Evolutionary conservation across 2,329 filamentous ascomycete genomes (phyloP).

Genomic region (Thelonectria rubi): DNA sequence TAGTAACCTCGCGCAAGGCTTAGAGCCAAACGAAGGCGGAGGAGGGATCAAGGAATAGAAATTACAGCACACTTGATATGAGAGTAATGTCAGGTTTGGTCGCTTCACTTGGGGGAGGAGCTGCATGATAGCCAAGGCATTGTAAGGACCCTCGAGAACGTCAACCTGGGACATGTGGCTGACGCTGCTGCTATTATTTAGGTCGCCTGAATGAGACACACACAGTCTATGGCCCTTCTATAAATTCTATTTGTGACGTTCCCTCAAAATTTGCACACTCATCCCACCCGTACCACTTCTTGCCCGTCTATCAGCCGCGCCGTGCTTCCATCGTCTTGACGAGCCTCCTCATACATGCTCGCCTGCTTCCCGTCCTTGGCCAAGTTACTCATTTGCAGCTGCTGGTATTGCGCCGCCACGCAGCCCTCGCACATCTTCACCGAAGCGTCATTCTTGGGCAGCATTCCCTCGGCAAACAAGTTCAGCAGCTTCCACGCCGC

Average conservation of each 20-base stretch:
- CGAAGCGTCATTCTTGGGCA: not conserved
- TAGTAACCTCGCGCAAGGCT: not conserved
- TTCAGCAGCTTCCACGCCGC: slow-evolving; percentile 27
- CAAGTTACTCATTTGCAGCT: not conserved
- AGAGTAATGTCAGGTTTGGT: too few species aligned
- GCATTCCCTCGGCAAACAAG: slow-evolving; percentile 11
- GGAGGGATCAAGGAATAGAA: too few species aligned
- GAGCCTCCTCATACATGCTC: not conserved
- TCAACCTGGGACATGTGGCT: too few species aligned
- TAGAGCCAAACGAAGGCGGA: too few species aligned
- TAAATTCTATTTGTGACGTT: not conserved
- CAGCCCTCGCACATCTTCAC: not conserved
- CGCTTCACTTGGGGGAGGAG: too few species aligned
- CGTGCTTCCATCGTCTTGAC: not conserved
- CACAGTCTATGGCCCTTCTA: too few species aligned
- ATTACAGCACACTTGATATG: too few species aligned
- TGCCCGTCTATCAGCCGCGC: not conserved
- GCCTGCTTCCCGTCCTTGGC: not conserved
- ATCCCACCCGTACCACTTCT: not conserved
- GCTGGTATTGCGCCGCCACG: not conserved
- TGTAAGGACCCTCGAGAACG: too few species aligned
- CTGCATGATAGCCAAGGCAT: too few species aligned
- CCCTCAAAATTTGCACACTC: not conserved
- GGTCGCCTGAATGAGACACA: too few species aligned
- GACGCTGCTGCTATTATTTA: too few species aligned